A percentile compares a stretch with the other conserved stretches of the same genome.
These are phyloP conservation scores for Ceratobasidium sp. DNA, from an alignment of 1,284 basidiomycete genomes.

Conservation along the genomic window DNA sequence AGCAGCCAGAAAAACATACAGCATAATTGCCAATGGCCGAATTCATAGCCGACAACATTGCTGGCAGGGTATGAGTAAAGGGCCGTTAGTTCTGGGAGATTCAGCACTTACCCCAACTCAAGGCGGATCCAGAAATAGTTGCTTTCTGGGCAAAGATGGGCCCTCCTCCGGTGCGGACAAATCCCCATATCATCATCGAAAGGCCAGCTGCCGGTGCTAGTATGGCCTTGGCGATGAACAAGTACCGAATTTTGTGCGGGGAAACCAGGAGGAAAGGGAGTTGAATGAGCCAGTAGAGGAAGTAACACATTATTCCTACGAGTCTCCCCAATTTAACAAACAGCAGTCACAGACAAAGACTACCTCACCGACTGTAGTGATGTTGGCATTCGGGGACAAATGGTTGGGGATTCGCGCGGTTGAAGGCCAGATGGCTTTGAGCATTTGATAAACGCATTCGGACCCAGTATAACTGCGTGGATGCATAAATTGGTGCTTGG, in stretches of 20 bases:
- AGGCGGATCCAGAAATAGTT: slow-evolving; percentile 63
- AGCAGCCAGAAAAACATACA: slow-evolving; percentile 53
- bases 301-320: slow-evolving; percentile 77
- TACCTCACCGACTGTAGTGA: slow-evolving; percentile 68
- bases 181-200: slow-evolving; percentile 80
- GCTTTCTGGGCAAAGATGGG: slow-evolving; percentile 66
- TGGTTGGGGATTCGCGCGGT: slow-evolving; percentile 73
- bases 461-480: slow-evolving; percentile 50
- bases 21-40: slow-evolving; percentile 76
- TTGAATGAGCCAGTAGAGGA: slow-evolving; percentile 82
- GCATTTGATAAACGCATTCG: slow-evolving; percentile 63
- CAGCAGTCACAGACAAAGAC: slow-evolving; percentile 18
- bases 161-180: slow-evolving; percentile 67
- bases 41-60: slow-evolving; percentile 79
- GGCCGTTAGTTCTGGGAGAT: not conserved
- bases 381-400: slow-evolving; percentile 69
- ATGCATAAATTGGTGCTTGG: not conserved
- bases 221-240: slow-evolving; percentile 77
- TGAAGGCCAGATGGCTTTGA: slow-evolving; percentile 84
- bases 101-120: slow-evolving; percentile 66
- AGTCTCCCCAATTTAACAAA: slow-evolving; percentile 27
- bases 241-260: slow-evolving; percentile 77
- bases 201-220: slow-evolving; percentile 75
- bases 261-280: slow-evolving; percentile 82
- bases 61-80: not conserved